Evolutionary conservation across 129 eudicot species (phyloP).

Genomic region (Flaveria trinervia): DNA sequence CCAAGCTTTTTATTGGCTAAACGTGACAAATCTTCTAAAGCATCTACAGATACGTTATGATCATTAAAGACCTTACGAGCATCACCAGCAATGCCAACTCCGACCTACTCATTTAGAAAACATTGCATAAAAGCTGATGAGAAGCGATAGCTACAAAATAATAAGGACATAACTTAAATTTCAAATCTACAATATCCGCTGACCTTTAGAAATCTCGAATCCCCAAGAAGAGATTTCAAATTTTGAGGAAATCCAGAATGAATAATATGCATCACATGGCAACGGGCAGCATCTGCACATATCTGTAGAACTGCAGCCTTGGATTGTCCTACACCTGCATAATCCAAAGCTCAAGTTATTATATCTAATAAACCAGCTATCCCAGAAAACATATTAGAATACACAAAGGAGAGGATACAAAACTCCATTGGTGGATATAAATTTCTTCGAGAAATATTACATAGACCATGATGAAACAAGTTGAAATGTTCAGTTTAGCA

Average conservation of each 20-base stretch:
- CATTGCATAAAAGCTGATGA: neutral
- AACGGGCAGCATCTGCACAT: conserved; percentile 60
- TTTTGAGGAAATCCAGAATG: conserved; percentile 78
- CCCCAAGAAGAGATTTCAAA: conserved; percentile 66
- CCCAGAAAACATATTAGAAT: neutral
- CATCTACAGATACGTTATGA: conserved; percentile 56
- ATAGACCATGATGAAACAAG: neutral
- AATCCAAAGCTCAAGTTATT: conserved; percentile 19
- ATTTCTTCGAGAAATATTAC: conserved; percentile 10
- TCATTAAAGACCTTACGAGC: conserved; percentile 65
- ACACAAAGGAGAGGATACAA: neutral
- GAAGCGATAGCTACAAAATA: neutral
- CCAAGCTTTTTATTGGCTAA: conserved; percentile 77
- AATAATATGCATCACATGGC: conserved; percentile 75
- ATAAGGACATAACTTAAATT: neutral
- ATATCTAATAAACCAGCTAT: neutral
- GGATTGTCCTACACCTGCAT: conserved; percentile 63
- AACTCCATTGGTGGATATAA: conserved; percentile 1
- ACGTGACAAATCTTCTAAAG: conserved; percentile 63
- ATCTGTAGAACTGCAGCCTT: conserved; percentile 87
- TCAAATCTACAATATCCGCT: neutral
- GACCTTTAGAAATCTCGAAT: conserved; percentile 63
- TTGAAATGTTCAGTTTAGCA: conserved; percentile 2
- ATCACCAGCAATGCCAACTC: conserved; percentile 74
- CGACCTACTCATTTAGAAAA: conserved; percentile 50